Conservation (phyloP, 306 rosid genomes). For the Medicago arabica region DNA sequence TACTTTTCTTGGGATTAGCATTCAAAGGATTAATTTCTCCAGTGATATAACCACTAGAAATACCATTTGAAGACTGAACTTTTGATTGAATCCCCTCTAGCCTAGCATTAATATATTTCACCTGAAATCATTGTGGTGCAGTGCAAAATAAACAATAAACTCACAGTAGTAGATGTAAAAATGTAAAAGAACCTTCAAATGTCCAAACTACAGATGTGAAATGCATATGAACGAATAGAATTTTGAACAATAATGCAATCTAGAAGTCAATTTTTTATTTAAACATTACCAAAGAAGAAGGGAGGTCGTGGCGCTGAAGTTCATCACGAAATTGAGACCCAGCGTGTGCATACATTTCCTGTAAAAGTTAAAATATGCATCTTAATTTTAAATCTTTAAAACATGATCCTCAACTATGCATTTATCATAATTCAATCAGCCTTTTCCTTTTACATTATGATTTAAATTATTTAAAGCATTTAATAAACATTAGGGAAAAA, state of each 20-base stretch:
- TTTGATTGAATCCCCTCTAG: conserved; percentile 93
- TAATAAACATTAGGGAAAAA: conserved; percentile 15
- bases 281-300: conserved; percentile 75
- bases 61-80: conserved; percentile 72
- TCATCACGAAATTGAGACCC: conserved; percentile 96
- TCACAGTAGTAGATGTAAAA: conserved; percentile 27
- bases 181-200: conserved; percentile 20
- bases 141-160: conserved; percentile 20
- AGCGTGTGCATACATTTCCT: conserved; percentile 98
- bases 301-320: conserved; percentile 89
- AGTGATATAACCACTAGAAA: conserved; percentile 61
- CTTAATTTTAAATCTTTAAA: conserved; percentile 39
- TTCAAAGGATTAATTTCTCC: conserved; percentile 71
- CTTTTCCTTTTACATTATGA: conserved; percentile 17
- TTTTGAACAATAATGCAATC: conserved; percentile 20
- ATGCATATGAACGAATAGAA: conserved; percentile 7
- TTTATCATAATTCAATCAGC: conserved; percentile 25
- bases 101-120: conserved; percentile 94
- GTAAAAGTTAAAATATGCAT: conserved; percentile 37
- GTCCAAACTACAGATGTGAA: conserved; percentile 37
- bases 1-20: conserved; percentile 77
- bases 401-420: conserved; percentile 29
- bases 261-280: conserved; percentile 22
- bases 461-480: conserved; percentile 22
- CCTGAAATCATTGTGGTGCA: conserved; percentile 56